Percentiles rank a stretch among this genome's conserved stretches.
These are phyloP conservation scores for Hypoxylon trugodes DNA, from an alignment of 495 filamentous ascomycete genomes.

Conservation along the genomic window DNA sequence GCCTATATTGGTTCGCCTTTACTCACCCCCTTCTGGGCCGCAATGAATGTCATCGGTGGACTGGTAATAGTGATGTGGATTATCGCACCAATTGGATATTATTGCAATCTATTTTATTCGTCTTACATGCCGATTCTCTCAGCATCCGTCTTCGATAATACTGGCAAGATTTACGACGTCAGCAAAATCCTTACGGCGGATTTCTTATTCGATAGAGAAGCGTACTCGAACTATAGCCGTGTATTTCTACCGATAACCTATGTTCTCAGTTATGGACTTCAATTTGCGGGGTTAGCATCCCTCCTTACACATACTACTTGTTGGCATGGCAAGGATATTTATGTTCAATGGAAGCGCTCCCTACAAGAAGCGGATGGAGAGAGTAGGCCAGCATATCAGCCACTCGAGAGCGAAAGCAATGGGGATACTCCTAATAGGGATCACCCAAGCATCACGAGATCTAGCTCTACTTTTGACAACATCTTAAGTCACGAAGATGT, in stretches of 20 bases:
- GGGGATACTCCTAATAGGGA: constrained; percentile 23
- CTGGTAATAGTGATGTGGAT: constrained; percentile 91
- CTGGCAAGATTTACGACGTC: constrained; percentile 77
- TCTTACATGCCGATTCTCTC: constrained; percentile 84
- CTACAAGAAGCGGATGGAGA: constrained; percentile 57
- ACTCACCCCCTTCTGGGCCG: constrained; percentile 90
- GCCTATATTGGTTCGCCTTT: constrained; percentile 90
- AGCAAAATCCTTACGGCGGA: constrained; percentile 75
- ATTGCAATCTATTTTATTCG: constrained; percentile 77
- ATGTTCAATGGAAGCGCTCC: constrained; percentile 68
- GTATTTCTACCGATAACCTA: constrained; percentile 88
- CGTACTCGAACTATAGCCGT: constrained; percentile 78
- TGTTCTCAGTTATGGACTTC: constrained; percentile 78
- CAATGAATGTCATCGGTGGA: constrained; percentile 85
- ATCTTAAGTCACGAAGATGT: constrained; percentile 75
- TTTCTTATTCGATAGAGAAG: constrained; percentile 73
- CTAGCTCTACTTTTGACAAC: constrained; percentile 59
- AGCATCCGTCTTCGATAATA: constrained; percentile 81
- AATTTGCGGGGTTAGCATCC: constrained; percentile 80
- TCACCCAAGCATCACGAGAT: constrained; percentile 37
- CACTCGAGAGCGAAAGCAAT: constrained; percentile 44
- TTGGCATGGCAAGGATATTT: constrained; percentile 81
- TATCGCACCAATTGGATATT: constrained; percentile 82
- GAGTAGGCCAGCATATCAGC: constrained; percentile 54
- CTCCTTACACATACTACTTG: constrained; percentile 74